Evolutionary conservation across 2,329 filamentous ascomycete species (phyloP).

Genomic region (Ustilaginoidea virens): DNA sequence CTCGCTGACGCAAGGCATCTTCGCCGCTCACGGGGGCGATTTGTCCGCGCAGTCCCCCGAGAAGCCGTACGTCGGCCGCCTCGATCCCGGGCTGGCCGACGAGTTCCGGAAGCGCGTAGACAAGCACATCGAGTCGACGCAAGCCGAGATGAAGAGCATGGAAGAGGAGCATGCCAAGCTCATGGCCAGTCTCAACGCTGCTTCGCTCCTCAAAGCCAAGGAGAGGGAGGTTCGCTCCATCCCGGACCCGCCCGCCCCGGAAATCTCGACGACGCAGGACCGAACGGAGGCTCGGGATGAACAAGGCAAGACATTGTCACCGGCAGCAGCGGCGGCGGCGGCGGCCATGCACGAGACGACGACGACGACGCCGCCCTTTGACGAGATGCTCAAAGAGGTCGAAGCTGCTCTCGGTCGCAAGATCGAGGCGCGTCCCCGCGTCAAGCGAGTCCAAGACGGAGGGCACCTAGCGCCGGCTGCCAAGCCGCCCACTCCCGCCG

Average conservation of each 20-base stretch:
- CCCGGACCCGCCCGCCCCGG: conserved; percentile 41
- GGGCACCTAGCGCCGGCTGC: conserved; percentile 51
- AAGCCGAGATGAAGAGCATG: conserved; percentile 73
- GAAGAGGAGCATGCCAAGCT: conserved; percentile 62
- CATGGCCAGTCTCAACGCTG: conserved; percentile 59
- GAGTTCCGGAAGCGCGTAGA: conserved; percentile 70
- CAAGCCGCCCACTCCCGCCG: conserved; percentile 16
- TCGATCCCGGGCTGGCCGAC: conserved; percentile 63
- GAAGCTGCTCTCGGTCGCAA: conserved; percentile 55
- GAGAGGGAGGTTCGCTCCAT: conserved; percentile 62
- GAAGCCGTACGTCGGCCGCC: conserved; percentile 42
- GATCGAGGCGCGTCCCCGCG: conserved; percentile 45
- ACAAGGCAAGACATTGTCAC: conserved; percentile 17
- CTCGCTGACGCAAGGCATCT: conserved; percentile 69
- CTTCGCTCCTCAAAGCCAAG: conserved; percentile 53
- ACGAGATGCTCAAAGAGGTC: conserved; percentile 60
- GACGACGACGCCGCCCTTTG: conserved; percentile 40
- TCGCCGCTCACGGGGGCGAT: conserved; percentile 47
- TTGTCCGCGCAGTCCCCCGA: conserved; percentile 29
- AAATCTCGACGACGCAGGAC: conserved; percentile 50
- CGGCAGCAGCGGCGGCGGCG: conserved; percentile 18
- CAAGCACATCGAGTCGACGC: conserved; percentile 55
- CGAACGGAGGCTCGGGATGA: conserved; percentile 35
- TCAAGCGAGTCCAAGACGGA: conserved; percentile 63
- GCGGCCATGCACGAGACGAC: too few relatives aligned